Evolutionary conservation across 805 yeast species (phyloP).

Genomic region (Cyberlindnera meyerae): DNA sequence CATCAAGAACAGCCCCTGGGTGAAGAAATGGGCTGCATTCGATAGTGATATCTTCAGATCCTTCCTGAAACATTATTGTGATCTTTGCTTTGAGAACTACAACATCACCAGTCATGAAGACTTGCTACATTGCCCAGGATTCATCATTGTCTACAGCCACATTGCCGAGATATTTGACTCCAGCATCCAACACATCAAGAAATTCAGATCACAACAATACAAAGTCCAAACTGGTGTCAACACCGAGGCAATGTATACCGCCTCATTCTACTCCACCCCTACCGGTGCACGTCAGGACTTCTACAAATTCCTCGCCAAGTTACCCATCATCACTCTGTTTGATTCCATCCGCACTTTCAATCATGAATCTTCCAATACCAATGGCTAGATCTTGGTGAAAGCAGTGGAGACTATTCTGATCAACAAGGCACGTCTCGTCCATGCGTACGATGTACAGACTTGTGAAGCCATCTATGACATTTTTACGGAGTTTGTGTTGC

Average conservation of each 20-base stretch:
- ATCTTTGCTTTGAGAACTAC: slow-evolving; percentile 3
- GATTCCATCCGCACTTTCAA: slow-evolving; percentile 5
- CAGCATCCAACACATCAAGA: slow-evolving; percentile 17
- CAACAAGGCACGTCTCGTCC: slow-evolving; percentile 7
- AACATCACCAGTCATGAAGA: slow-evolving; percentile 4
- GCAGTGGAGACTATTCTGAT: slow-evolving; percentile 5
- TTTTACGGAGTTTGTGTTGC: slow-evolving; percentile 23
- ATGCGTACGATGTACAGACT: slow-evolving; percentile 34
- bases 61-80: slow-evolving; percentile 54
- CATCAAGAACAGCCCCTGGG: slow-evolving; percentile 56
- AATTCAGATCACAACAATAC: slow-evolving; percentile 14
- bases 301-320: slow-evolving; percentile 5
- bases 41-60: slow-evolving; percentile 58
- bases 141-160: slow-evolving; percentile 21
- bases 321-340: slow-evolving; percentile 11
- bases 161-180: slow-evolving; percentile 19
- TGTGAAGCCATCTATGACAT: slow-evolving; percentile 40
- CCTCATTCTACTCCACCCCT: slow-evolving; percentile 10
- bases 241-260: slow-evolving; percentile 13
- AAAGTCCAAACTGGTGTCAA: slow-evolving; percentile 10
- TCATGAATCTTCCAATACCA: slow-evolving; percentile 6
- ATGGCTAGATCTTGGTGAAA: not conserved
- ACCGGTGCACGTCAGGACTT: slow-evolving; percentile 7
- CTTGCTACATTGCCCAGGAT: slow-evolving; percentile 19
- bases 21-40: slow-evolving; percentile 51